phyloP scores from a whole-genome alignment of 768 basidiomycete species.

The Tricholomella constricta region DNA sequence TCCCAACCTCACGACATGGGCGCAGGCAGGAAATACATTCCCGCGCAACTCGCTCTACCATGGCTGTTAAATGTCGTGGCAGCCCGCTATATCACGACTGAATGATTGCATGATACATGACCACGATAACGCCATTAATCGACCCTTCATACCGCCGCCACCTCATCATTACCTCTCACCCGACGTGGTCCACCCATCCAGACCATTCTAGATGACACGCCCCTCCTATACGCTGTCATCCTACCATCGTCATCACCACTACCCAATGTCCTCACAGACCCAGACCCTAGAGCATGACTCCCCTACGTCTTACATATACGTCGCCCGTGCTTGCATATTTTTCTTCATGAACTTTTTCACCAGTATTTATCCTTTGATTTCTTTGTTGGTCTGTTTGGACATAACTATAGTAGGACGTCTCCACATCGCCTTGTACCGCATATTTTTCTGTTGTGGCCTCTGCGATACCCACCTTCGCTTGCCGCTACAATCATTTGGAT shows the following conservation, averaged over 20 bases:
- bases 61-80: constrained; percentile 35
- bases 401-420: constrained; percentile 1
- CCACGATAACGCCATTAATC: constrained; percentile 8
- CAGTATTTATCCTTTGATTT: constrained; percentile 17
- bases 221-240: background rate
- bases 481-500: constrained; percentile 6
- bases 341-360: constrained; percentile 10
- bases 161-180: background rate
- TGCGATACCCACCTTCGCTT: constrained; percentile 4
- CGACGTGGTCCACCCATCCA: background rate
- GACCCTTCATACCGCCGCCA: background rate
- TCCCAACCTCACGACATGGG: constrained; percentile 87
- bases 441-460: background rate
- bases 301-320: constrained; percentile 9
- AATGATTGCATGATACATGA: constrained; percentile 6
- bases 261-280: background rate
- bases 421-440: background rate
- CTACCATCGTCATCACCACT: background rate
- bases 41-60: constrained; percentile 63
- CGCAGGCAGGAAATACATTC: constrained; percentile 69
- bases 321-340: constrained; percentile 19
- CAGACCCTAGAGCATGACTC: constrained; percentile 4
- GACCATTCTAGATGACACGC: background rate
- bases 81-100: constrained; percentile 2
- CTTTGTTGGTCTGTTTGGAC: constrained; percentile 13